A percentile compares a stretch with the other conserved stretches of the same genome.
These are phyloP conservation scores for Hanseniaspora meyeri DNA, from an alignment of 805 yeast species.

Conservation along the genomic window DNA sequence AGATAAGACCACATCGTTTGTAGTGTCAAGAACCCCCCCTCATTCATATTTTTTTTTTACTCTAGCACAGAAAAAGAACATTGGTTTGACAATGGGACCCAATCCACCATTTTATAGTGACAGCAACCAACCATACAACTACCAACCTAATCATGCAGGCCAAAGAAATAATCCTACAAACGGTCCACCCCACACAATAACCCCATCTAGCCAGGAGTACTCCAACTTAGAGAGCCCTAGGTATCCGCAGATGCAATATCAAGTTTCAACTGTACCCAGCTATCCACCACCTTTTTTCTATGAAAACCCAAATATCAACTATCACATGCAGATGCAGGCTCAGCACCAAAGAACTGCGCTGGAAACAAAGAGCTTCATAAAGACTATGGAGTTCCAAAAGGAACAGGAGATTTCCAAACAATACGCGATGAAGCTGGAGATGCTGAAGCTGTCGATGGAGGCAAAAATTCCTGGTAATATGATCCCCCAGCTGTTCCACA, in stretches of 20 bases:
- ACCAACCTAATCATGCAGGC: background rate
- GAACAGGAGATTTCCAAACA: constrained; percentile 79
- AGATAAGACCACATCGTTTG: background rate
- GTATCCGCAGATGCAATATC: background rate
- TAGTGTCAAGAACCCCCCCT: background rate
- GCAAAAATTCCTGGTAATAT: constrained; percentile 53
- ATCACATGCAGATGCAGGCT: background rate
- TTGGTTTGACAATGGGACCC: background rate
- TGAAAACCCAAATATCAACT: background rate
- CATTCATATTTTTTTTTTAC: too few species aligned
- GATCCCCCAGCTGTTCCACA: constrained; percentile 46
- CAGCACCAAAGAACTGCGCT: constrained; percentile 19
- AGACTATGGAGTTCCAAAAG: constrained; percentile 45
- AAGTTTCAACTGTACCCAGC: background rate
- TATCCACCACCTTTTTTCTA: background rate
- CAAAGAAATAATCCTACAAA: background rate
- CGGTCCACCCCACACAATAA: background rate
- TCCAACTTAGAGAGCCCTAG: background rate
- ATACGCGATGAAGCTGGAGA: constrained; percentile 58
- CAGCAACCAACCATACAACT: background rate
- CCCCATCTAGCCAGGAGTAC: background rate
- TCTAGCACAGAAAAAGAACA: too few species aligned
- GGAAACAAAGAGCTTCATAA: constrained; percentile 37
- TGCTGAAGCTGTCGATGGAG: constrained; percentile 45
- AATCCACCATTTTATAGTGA: background rate